A percentile compares a stretch with the other conserved stretches of the same genome.
These are phyloP conservation scores for Liquidambar formosana DNA, from an alignment of 164 flowering plant species.

Conservation along the genomic window DNA sequence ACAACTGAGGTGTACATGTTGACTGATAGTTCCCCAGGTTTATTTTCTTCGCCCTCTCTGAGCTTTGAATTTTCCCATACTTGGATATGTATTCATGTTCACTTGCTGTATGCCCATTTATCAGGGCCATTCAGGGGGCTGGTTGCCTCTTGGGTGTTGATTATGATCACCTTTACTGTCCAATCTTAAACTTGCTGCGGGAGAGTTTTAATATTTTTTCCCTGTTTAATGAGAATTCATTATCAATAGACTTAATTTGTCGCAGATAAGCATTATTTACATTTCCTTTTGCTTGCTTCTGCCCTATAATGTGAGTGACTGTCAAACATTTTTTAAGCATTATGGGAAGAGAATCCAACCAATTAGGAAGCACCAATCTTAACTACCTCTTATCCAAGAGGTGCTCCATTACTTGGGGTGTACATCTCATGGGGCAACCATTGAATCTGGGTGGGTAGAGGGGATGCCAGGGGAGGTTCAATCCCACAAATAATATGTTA, in stretches of 20 bases:
- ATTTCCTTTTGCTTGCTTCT: neutral
- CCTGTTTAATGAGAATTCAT: too few species aligned
- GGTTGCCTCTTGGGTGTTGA: neutral
- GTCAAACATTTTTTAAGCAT: neutral
- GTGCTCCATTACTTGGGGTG: neutral
- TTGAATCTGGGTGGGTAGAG: neutral
- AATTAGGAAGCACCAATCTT: neutral
- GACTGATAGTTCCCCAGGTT: constrained; percentile 92
- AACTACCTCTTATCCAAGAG: neutral
- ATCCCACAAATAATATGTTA: neutral
- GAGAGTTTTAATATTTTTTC: neutral
- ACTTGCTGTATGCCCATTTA: neutral
- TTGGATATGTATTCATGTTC: neutral
- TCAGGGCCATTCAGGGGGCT: neutral
- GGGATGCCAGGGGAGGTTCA: neutral
- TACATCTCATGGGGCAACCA: neutral
- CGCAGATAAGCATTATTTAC: neutral
- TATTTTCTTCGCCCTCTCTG: constrained; percentile 1
- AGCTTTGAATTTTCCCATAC: neutral
- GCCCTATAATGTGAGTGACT: neutral
- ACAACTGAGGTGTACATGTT: constrained; percentile 94
- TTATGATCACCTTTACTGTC: neutral
- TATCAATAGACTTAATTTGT: neutral
- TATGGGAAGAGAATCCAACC: neutral
- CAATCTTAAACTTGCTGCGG: neutral